These are phyloP conservation scores for Termitomyces sp. DNA, from an alignment of 768 basidiomycete genomes.

Conservation along the genomic window DNA sequence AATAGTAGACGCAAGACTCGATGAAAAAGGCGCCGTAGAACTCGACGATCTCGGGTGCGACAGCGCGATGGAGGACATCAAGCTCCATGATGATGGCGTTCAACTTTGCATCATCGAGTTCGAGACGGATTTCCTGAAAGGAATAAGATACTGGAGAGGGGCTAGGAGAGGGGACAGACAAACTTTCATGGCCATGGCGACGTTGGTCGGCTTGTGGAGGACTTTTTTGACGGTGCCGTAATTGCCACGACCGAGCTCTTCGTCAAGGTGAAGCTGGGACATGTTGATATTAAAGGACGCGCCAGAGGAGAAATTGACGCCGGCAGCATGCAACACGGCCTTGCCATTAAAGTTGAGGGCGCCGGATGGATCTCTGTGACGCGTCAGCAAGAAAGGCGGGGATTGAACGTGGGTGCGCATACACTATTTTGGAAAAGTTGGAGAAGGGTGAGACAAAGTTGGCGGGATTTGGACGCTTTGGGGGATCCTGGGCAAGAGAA, in stretches of 20 bases:
- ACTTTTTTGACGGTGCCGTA: slow-evolving; percentile 98
- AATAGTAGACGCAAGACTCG: slow-evolving; percentile 99
- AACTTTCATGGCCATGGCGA: slow-evolving; percentile 99
- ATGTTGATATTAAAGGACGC: slow-evolving; percentile 92
- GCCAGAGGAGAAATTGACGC: slow-evolving; percentile 83
- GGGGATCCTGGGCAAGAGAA: slow-evolving; percentile 34
- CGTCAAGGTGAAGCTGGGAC: slow-evolving; percentile 84
- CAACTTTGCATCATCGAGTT: slow-evolving; percentile 89
- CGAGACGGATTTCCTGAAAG: slow-evolving; percentile 90
- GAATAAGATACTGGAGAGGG: slow-evolving; percentile 1
- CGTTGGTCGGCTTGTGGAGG: slow-evolving; percentile 88
- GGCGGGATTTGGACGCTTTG: slow-evolving; percentile 28
- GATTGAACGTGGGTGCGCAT: slow-evolving; percentile 10
- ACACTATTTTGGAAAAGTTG: slow-evolving; percentile 94
- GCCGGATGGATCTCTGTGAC: slow-evolving; percentile 86
- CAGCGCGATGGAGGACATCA: slow-evolving; percentile 92
- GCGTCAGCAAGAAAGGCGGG: neutral
- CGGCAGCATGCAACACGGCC: slow-evolving; percentile 85
- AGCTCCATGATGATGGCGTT: slow-evolving; percentile 99
- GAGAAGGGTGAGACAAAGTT: slow-evolving; percentile 76
- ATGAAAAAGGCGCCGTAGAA: slow-evolving; percentile 99
- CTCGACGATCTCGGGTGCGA: slow-evolving; percentile 89
- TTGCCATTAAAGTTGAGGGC: slow-evolving; percentile 91
- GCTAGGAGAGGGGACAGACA: slow-evolving; percentile 14
- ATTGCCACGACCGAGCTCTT: slow-evolving; percentile 94